Base-by-base conservation (phyloP, 176 grass and related monocot genomes). In the Raddia guianensis region DNA sequence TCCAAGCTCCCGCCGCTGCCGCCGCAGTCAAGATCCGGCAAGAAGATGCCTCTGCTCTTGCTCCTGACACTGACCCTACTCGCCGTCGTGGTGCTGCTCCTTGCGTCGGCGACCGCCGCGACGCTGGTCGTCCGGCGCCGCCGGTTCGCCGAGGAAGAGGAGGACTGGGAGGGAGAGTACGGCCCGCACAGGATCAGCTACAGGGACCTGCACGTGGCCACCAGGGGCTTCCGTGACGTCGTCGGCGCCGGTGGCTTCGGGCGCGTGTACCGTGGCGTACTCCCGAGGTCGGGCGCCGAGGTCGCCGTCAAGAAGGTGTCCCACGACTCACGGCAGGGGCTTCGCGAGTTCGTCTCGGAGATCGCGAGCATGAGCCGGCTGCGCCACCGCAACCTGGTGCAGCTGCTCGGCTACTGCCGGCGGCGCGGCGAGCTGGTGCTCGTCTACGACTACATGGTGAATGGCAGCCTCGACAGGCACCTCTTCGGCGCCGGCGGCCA, bases 371-470 rank as follows among this genome's bases (percentile, higher is more conserved):
- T 97, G 85, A 90, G 90, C 50, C 86, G 80, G 42, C 78, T 97
- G 21, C 88, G 90, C 56, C 93, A 97, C 49, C 93, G 93, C 55
- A 97, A 89, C 66, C 80, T 97, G 21, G 90, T 93, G 19, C 93
- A 87, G 80, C 82, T 97, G 5, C 87, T 89, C 12, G 93, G 93
- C 13, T 97, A 92, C 78, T 93, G 93, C 79, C 90, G 90, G 9
- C 85, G 90, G 0, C 85, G 81, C 0, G 90, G 82, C 60, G 93
- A 97, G 75, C 86, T 97, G 63, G 35, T 97, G 7, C 76, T 95
- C 51, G 92, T 95, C 43, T 95, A 95, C 56, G 92, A 95, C 50
- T 95, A 89, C 85, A 91, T 95, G 92, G 33, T 33, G 11, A 92
- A 95, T 45, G 87, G 87, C 33, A 95, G 92, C 48, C 87, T 95